Evolutionary conservation across 2,329 filamentous ascomycete genomes (phyloP), one percentile per base, ranked within the genome.

Genomic region (Lachnellula subtilissima): DNA sequence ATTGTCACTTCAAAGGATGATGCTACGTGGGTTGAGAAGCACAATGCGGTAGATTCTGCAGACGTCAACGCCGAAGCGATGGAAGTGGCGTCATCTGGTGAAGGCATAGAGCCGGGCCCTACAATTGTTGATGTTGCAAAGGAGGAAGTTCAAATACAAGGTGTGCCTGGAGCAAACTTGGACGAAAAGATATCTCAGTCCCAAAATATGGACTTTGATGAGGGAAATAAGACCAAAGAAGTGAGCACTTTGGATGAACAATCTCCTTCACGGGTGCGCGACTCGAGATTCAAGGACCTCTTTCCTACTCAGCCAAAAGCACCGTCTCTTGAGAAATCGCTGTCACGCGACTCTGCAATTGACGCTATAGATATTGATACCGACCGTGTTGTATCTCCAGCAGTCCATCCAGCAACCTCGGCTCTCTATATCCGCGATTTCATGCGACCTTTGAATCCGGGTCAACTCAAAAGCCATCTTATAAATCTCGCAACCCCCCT

Each of bases 371-470:
- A 62, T 42, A 39, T 49, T 42, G 60, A 70, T 49, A 55, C 59
- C 43, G 69, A 70, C 50, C 61, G 64, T 45, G 54, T 55, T 19
- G 72, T 80, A 15, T 68, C 74, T 25, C 84, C 86, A 6, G 80
- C 89, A 0, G 73, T 86, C 37, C 89, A 94, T 70, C 81, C 83
- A 22, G 85, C 87, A 5, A 93, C 91, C 3, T 74, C 83, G 35
- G 87, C 89, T 15, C 76, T 97, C 48, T 97, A 97, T 74, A 94
- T 97, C 64, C 86, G 87, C 70, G 87, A 96, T 66, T 83, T 97
- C 53, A 92, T 95, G 84, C 86, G 93, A 48, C 92, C 94, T 9
- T 77, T 97, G 22, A 87, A 90, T 57, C 81, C 84, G 0, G 75
- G 77, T 25, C 76, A 78, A 17, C 80, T 97, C 1, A 83, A 82